Base-by-base conservation (phyloP, 1,284 basidiomycete species). In the Agaricales sp. region DNA sequence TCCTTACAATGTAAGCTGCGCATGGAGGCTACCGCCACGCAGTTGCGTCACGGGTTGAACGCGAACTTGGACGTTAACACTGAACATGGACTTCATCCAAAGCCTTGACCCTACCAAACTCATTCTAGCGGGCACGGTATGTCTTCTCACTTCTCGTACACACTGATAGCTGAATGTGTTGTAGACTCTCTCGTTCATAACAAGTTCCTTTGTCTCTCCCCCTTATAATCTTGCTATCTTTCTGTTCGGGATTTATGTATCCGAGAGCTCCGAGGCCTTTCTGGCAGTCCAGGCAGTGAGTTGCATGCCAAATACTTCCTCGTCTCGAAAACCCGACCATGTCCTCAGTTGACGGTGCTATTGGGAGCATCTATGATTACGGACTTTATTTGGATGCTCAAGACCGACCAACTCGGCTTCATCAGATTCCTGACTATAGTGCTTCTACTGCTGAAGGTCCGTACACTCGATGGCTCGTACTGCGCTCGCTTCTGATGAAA, bases 41-140 rank as follows among this genome's bases (percentile, higher is more conserved):
- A n/a, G n/a, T n/a, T n/a, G n/a, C n/a, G n/a, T n/a, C n/a, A n/a
- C n/a, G n/a, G n/a, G n/a, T n/a, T n/a, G n/a, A n/a, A n/a, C n/a
- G n/a, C n/a, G n/a, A n/a, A n/a, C n/a, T n/a, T n/a, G n/a, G n/a
- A n/a, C 45, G 19, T 38, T 41, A 51, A 20, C 14, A n/a, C n/a
- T n/a, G n/a, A n/a, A n/a, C n/a, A 85, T 84, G 81, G 86, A 88
- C 56, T 85, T 84, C 54, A 53, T 82, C 6, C 83, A 84, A 58
- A 68, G 69, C 30, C 73, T 88, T 46, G 86, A 88, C 58, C 76
- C 83, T 20, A 73, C 73, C 2, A 85, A 81, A 58, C 74, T 88
- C 20, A 71, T 82, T 12, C 62, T 83, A n/a, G 70, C 64, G 19
- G 78, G 77, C 51, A 75, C 82, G 20, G 86, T 87, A 57, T 47